Conservation (phyloP, 2,329 filamentous ascomycete genomes). For the Colletotrichum viniferum region DNA sequence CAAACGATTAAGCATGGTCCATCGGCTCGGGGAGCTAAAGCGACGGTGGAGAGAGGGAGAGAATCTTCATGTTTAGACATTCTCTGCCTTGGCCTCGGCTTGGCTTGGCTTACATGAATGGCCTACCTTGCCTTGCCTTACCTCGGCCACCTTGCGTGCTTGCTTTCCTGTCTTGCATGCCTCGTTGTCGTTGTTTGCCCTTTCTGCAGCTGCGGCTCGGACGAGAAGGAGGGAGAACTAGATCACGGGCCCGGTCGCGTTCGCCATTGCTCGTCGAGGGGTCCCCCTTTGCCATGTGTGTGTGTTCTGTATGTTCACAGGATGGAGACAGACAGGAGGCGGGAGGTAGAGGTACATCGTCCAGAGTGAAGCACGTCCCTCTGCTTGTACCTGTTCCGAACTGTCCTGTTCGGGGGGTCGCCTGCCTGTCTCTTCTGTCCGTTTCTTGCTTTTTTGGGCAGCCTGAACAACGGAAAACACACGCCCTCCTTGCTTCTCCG, state of each 20-base stretch:
- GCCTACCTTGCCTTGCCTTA: neutral
- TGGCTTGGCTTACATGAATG: neutral
- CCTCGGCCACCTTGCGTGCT: neutral
- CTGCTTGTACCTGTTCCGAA: neutral
- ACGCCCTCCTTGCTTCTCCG: neutral
- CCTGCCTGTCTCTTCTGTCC: neutral
- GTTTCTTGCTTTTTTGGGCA: neutral
- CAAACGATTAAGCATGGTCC: neutral
- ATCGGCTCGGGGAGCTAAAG: neutral
- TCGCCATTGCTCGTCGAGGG: neutral
- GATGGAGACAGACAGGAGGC: neutral
- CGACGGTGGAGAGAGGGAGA: neutral
- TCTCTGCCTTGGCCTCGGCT: neutral
- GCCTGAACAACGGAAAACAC: neutral
- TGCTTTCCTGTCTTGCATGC: neutral
- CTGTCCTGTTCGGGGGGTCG: neutral
- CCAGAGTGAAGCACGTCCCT: constrained; percentile 3
- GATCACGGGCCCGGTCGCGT: neutral
- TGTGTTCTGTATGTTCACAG: neutral
- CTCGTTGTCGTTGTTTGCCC: neutral
- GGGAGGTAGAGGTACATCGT: neutral
- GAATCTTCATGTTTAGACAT: neutral
- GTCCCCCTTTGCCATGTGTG: neutral
- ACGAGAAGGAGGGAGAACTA: neutral
- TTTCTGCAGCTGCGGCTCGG: neutral